These are phyloP conservation scores for Trichoderma citrinoviride DNA, from an alignment of 2,329 filamentous ascomycete genomes.

Conservation along the genomic window DNA sequence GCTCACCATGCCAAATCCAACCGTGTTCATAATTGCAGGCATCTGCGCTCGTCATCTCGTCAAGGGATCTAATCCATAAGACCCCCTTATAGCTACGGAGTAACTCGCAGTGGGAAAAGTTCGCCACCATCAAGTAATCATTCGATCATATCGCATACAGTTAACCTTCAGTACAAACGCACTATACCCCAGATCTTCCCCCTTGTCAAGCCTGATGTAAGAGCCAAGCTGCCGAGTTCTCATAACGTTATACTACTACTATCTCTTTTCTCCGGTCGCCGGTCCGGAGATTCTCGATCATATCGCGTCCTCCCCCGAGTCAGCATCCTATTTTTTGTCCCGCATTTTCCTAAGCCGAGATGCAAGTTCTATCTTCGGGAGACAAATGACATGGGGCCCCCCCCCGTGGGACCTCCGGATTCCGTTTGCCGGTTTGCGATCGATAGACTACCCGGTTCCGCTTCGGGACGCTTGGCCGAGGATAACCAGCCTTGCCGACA, in stretches of 20 bases:
- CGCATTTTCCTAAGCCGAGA: constrained; percentile 4
- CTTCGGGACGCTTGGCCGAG: not conserved
- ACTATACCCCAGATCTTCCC: constrained; percentile 3
- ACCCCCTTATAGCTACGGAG: not conserved
- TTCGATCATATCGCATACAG: not conserved
- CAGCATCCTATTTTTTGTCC: not conserved
- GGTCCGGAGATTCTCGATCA: constrained; percentile 6
- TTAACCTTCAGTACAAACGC: too few species aligned
- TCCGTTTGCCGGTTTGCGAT: not conserved
- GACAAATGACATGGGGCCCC: not conserved
- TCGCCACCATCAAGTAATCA: constrained; percentile 5
- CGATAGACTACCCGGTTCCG: constrained; percentile 7
- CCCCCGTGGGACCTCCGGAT: not conserved
- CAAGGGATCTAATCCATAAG: not conserved
- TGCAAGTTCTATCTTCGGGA: not conserved
- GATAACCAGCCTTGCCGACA: not conserved
- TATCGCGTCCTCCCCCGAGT: not conserved
- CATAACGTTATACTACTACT: too few species aligned
- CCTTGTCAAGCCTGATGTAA: not conserved
- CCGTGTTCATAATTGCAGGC: too few species aligned
- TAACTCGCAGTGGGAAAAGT: constrained; percentile 12
- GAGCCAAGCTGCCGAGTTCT: too few species aligned
- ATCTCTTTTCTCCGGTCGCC: constrained; percentile 2
- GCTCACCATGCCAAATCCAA: too few species aligned
- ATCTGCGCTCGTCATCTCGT: too few species aligned